These are phyloP conservation scores for Cordyceps pruinosa DNA, from an alignment of 2,329 filamentous ascomycete genomes.

Conservation along the genomic window DNA sequence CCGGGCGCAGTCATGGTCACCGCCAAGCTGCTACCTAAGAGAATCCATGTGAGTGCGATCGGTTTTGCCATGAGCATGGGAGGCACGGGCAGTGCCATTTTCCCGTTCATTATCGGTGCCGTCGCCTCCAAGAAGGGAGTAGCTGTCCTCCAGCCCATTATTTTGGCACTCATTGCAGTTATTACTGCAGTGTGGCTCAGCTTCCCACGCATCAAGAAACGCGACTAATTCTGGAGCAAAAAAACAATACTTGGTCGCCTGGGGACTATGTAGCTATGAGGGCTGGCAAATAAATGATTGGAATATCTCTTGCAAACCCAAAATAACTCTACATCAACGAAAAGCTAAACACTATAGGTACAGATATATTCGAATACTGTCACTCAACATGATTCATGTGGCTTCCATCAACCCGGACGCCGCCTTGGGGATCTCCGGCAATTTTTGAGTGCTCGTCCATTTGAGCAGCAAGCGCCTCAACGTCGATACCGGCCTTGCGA, in stretches of 20 bases:
- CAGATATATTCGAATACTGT: neutral
- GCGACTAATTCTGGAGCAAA: conserved; percentile 10
- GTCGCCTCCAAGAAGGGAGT: conserved; percentile 48
- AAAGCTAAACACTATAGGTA: neutral
- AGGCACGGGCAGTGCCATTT: conserved; percentile 57
- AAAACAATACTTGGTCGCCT: neutral
- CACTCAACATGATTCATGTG: conserved; percentile 8
- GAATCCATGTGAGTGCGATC: conserved; percentile 64
- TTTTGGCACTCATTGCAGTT: conserved; percentile 36
- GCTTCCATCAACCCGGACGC: conserved; percentile 4
- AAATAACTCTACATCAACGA: neutral
- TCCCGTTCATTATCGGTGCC: conserved; percentile 57
- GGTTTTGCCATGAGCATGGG: conserved; percentile 70
- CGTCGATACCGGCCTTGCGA: conserved; percentile 33
- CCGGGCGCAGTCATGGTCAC: conserved; percentile 64
- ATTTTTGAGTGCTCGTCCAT: conserved; percentile 10
- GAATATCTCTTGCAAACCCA: neutral
- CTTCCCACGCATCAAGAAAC: conserved; percentile 29
- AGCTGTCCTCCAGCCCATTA: conserved; percentile 42
- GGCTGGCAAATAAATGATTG: neutral
- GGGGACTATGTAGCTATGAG: neutral
- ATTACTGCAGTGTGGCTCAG: conserved; percentile 28
- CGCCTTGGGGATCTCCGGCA: neutral
- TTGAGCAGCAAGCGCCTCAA: conserved; percentile 21
- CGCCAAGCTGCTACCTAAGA: conserved; percentile 61